Percentiles rank a stretch among this genome's conserved stretches.
Conservation (phyloP, 306 rosid genomes). For the Vachellia collinsii region DNA sequence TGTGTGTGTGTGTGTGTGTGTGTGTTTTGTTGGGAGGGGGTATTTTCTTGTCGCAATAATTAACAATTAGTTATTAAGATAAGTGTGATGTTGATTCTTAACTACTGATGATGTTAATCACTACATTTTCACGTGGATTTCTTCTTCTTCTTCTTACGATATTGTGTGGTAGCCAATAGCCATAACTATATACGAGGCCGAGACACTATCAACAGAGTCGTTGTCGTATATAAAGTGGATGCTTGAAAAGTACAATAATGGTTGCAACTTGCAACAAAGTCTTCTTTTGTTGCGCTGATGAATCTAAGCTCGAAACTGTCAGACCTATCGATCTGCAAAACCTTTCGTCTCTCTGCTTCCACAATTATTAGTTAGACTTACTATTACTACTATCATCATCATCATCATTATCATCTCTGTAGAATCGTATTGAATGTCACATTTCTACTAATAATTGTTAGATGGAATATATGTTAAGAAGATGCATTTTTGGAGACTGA, state of each 20-base stretch:
- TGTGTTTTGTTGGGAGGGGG: no score
- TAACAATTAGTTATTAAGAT: no score
- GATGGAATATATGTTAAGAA: background rate
- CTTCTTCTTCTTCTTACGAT: background rate
- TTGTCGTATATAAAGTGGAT: slow-evolving; percentile 75
- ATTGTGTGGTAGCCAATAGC: slow-evolving; percentile 67
- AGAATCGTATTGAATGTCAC: background rate
- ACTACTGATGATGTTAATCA: no score
- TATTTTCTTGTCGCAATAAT: no score
- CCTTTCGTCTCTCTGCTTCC: slow-evolving; percentile 71
- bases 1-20: no score
- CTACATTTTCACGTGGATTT: background rate
- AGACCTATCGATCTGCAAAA: slow-evolving; percentile 63
- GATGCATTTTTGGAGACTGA: background rate
- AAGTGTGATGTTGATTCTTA: no score
- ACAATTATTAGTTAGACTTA: slow-evolving; percentile 43
- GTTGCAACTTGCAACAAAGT: slow-evolving; percentile 61
- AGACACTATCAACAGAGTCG: slow-evolving; percentile 70
- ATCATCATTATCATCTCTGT: background rate
- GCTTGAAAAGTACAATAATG: slow-evolving; percentile 68
- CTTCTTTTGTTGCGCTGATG: slow-evolving; percentile 87
- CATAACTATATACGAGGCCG: slow-evolving; percentile 67
- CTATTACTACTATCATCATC: no score
- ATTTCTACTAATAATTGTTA: background rate
- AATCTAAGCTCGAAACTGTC: slow-evolving; percentile 69